phyloP scores from a whole-genome alignment of 2,329 filamentous ascomycete genomes.

The Talaromyces marneffei region DNA sequence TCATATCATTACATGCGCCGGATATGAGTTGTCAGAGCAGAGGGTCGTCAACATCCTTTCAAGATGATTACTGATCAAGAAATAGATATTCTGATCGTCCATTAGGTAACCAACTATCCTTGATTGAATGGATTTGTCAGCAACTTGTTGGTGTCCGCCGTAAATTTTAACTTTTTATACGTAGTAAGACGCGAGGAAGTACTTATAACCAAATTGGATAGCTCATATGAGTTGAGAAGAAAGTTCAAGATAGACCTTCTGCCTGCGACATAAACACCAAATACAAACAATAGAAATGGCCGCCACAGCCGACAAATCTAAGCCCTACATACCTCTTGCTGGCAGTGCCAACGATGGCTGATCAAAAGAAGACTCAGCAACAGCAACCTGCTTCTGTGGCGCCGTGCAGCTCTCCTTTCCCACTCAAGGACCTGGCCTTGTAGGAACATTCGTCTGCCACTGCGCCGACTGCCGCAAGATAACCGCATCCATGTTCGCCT shows the following conservation, averaged over 20 bases:
- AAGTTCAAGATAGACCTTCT: too few species aligned
- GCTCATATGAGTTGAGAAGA: too few species aligned
- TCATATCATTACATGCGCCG: too few species aligned
- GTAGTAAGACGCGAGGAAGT: not conserved
- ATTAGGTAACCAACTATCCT: too few species aligned
- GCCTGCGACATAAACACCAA: not conserved
- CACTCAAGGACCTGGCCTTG: slow-evolving; percentile 22
- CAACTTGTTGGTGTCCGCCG: not conserved
- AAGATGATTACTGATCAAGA: not conserved
- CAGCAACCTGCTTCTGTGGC: slow-evolving; percentile 13
- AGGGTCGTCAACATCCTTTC: not conserved
- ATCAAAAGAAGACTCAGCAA: not conserved
- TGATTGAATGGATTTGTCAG: not conserved
- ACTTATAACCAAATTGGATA: not conserved
- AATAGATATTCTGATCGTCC: not conserved
- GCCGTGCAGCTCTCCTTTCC: slow-evolving; percentile 11
- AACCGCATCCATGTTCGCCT: slow-evolving; percentile 57
- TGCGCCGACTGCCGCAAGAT: slow-evolving; percentile 59
- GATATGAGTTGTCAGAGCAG: too few species aligned
- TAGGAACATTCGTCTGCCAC: slow-evolving; percentile 53
- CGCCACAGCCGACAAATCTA: slow-evolving; percentile 1
- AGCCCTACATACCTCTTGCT: not conserved
- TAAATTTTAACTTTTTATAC: not conserved
- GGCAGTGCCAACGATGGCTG: not conserved
- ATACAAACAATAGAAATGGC: not conserved